phyloP scores from a whole-genome alignment of 345 rosid genomes.

The Garcia nutans region DNA sequence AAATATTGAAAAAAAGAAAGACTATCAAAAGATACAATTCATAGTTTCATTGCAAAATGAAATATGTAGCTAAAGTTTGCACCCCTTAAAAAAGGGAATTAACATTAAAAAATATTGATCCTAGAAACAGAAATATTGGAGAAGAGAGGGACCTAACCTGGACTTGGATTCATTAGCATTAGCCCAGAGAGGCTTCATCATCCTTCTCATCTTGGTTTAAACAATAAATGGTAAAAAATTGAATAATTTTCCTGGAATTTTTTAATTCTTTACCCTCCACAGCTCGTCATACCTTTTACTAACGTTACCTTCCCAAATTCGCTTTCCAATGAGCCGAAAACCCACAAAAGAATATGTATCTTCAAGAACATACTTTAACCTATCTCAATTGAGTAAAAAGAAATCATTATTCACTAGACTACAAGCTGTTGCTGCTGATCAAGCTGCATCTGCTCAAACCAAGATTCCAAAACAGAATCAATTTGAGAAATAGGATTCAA shows the following conservation, averaged over 20 bases:
- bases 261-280: neutral
- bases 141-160: neutral
- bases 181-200: constrained; percentile 13
- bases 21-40: constrained; percentile 1
- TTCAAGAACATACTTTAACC: neutral
- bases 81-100: neutral
- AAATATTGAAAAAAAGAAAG: neutral
- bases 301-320: neutral
- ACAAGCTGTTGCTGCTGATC: constrained; percentile 48
- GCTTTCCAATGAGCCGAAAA: neutral
- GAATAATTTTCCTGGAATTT: neutral
- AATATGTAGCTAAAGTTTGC: constrained; percentile 9
- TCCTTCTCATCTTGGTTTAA: constrained; percentile 10
- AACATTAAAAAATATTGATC: neutral
- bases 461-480: constrained; percentile 42
- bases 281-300: neutral
- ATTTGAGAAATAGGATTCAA: constrained; percentile 35
- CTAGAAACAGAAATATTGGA: neutral
- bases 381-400: neutral
- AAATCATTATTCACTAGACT: constrained; percentile 23
- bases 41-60: constrained; percentile 12
- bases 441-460: constrained; percentile 85
- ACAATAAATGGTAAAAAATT: neutral
- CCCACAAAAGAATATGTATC: constrained; percentile 13
- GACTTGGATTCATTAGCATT: neutral